A percentile compares a stretch with the other conserved stretches of the same genome.
These are phyloP conservation scores for Juncus inflexus DNA, from an alignment of 176 grass and related monocot genomes.

Conservation along the genomic window DNA sequence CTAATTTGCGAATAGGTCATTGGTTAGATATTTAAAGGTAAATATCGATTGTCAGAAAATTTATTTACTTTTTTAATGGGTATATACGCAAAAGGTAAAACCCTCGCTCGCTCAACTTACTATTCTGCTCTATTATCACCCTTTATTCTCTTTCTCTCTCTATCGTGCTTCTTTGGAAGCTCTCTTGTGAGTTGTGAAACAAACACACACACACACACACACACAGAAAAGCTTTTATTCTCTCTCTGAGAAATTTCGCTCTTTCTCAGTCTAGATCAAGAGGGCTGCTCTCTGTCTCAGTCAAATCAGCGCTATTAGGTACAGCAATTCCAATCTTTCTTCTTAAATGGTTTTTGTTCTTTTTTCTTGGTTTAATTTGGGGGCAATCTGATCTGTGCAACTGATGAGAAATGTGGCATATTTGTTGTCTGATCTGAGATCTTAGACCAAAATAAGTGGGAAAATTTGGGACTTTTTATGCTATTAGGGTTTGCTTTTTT, in stretches of 20 bases:
- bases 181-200: conserved; percentile 1
- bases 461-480: neutral
- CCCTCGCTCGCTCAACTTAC: conserved; percentile 17
- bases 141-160: conserved; percentile 30
- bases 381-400: conserved; percentile 13
- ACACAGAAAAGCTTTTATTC: conserved; percentile 9
- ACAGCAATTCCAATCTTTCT: conserved; percentile 19
- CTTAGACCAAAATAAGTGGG: neutral
- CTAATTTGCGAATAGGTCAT: no score
- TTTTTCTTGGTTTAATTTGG: neutral
- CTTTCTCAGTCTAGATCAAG: conserved; percentile 29
- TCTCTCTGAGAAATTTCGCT: neutral
- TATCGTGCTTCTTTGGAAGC: conserved; percentile 36
- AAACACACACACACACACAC: conserved; percentile 18
- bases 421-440: conserved; percentile 26
- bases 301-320: conserved; percentile 25
- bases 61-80: conserved; percentile 11
- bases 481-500: conserved; percentile 21
- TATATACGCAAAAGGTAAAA: no score
- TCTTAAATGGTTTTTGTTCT: conserved; percentile 2
- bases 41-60: neutral
- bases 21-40: neutral
- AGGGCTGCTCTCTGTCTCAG: conserved; percentile 22
- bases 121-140: conserved; percentile 26
- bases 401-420: conserved; percentile 1